phyloP scores from a whole-genome alignment of 2,329 filamentous ascomycete genomes.

The Gremmenia infestans region DNA sequence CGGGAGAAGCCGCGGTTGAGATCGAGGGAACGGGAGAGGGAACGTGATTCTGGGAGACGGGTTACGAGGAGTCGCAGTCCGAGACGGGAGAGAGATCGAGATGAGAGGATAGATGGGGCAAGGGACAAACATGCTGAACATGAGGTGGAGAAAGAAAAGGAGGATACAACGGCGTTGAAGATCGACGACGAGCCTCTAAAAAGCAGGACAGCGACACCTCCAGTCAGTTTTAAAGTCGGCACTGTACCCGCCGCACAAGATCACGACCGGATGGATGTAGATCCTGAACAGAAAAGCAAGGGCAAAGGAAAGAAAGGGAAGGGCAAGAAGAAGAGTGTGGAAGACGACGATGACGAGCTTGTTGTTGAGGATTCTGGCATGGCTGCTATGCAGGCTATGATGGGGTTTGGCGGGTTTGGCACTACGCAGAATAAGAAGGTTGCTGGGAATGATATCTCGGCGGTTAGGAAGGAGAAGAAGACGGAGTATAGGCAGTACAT shows the following conservation, averaged over 20 bases:
- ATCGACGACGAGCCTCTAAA: constrained; percentile 16
- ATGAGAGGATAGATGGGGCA: constrained; percentile 12
- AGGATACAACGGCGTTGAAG: constrained; percentile 8
- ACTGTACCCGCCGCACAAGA: constrained; percentile 16
- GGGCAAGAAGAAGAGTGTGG: constrained; percentile 6
- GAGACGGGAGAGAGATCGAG: constrained; percentile 8
- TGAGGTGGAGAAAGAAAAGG: constrained; percentile 10
- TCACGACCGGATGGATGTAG: constrained; percentile 31
- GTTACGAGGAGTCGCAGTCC: constrained; percentile 11
- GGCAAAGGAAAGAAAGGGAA: constrained; percentile 23
- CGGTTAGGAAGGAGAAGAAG: constrained; percentile 87
- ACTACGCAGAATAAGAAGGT: constrained; percentile 88
- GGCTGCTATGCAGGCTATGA: constrained; percentile 72
- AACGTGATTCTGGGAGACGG: neutral
- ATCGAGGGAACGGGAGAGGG: constrained; percentile 5
- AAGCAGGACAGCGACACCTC: constrained; percentile 25
- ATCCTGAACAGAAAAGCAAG: constrained; percentile 24
- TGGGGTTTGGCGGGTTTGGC: constrained; percentile 86
- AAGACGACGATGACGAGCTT: constrained; percentile 46
- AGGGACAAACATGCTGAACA: constrained; percentile 11
- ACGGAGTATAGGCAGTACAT: constrained; percentile 96
- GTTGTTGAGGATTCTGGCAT: constrained; percentile 60
- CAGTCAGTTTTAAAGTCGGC: constrained; percentile 30
- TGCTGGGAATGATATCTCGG: constrained; percentile 78
- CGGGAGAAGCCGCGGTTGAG: constrained; percentile 18